These are phyloP conservation scores for Durusdinium trenchii DNA, from an alignment of 73 alveolate species.

Conservation along the genomic window DNA sequence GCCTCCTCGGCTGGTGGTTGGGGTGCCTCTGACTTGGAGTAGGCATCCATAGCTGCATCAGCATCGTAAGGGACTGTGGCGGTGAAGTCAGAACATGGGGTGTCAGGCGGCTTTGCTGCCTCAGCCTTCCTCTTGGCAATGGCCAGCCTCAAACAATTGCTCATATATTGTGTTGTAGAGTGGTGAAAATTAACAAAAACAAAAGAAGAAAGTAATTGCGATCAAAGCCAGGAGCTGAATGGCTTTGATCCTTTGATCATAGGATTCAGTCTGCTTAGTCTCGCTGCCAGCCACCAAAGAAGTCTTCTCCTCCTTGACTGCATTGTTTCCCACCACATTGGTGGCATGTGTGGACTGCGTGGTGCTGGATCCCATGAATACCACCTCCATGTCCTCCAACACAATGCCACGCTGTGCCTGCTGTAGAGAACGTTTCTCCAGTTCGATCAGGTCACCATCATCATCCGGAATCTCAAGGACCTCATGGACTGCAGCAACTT, in stretches of 20 bases:
- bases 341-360: not conserved
- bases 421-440: not conserved
- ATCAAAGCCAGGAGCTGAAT: not conserved
- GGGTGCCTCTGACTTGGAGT: too few species aligned
- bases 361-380: not conserved
- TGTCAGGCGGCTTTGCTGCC: too few species aligned
- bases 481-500: not conserved
- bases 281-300: too few species aligned
- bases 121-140: too few species aligned
- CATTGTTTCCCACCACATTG: not conserved
- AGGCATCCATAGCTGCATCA: too few species aligned
- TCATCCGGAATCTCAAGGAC: slow-evolving; percentile 16
- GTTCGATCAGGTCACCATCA: not conserved
- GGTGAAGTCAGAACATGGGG: too few species aligned
- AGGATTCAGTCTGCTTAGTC: too few species aligned
- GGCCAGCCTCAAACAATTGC: too few species aligned
- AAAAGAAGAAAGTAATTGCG: not conserved
- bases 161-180: too few species aligned
- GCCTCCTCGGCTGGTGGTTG: too few species aligned
- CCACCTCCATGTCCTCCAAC: not conserved
- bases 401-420: not conserved
- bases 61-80: too few species aligned
- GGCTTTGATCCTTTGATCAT: not conserved
- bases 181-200: too few species aligned
- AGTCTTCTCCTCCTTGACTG: not conserved